Evolutionary conservation across 208 protist genomes (phyloP).

Genomic region (Herpetomonas muscarum): DNA sequence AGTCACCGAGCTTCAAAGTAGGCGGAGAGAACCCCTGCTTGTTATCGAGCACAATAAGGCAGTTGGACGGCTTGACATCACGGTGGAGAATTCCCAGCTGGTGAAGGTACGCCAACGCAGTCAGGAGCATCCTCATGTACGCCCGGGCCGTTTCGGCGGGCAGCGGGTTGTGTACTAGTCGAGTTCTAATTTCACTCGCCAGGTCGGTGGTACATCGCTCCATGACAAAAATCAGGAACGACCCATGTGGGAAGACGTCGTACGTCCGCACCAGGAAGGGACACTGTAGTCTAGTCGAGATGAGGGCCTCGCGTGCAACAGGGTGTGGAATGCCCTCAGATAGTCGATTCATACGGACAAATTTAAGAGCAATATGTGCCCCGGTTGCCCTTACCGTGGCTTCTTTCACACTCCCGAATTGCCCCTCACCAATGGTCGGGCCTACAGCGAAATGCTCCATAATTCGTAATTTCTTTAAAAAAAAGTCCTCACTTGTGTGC

Average conservation of each 20-base stretch:
- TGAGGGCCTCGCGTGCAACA: slow-evolving; percentile 67
- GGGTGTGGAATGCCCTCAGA: slow-evolving; percentile 80
- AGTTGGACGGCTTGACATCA: slow-evolving; percentile 89
- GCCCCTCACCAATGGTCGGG: slow-evolving; percentile 63
- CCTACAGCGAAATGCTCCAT: slow-evolving; percentile 72
- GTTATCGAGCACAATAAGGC: slow-evolving; percentile 39
- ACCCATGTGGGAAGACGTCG: slow-evolving; percentile 63
- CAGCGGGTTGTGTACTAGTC: slow-evolving; percentile 25
- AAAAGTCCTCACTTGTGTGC: too few relatives aligned
- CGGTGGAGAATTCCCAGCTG: slow-evolving; percentile 63
- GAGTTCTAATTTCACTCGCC: slow-evolving; percentile 26
- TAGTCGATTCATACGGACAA: slow-evolving; percentile 40
- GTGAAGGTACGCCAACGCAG: slow-evolving; percentile 63
- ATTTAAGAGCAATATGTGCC: slow-evolving; percentile 64
- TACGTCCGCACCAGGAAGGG: slow-evolving; percentile 58
- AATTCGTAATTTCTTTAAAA: background rate
- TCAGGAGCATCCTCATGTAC: slow-evolving; percentile 64
- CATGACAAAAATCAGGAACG: slow-evolving; percentile 70
- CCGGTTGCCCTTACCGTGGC: slow-evolving; percentile 52
- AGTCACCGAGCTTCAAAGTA: slow-evolving; percentile 62
- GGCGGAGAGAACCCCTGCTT: slow-evolving; percentile 8
- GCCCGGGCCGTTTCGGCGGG: slow-evolving; percentile 15
- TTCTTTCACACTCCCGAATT: slow-evolving; percentile 64
- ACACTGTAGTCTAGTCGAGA: slow-evolving; percentile 37
- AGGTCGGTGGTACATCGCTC: slow-evolving; percentile 70